Evolutionary conservation across 176 grass and related monocot species (phyloP), one percentile per base, ranked within the genome.

Genomic region (Ananas comosus): DNA sequence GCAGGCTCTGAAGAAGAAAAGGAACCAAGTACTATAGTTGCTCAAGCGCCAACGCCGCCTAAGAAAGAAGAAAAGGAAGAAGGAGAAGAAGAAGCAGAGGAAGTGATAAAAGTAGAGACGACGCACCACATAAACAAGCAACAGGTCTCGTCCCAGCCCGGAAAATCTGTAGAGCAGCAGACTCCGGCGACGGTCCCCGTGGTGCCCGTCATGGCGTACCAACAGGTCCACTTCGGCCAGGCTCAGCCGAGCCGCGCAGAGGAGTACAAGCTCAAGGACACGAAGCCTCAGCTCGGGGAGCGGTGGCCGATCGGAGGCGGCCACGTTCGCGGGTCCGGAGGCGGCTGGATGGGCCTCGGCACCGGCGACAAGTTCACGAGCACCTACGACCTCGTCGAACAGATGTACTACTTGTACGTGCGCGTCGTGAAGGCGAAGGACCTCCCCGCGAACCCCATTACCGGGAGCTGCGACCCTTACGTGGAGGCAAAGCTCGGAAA

Each of bases 311-410:
- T 17, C 10, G 75, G 72, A 16, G 51, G 47, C 50, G 33, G 33
- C 33, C 33, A 42, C 33, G 33, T 42, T 42, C 33, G 33, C 4
- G 33, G 33, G 33, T 42, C 33, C 6, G 33, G 33, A 42, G 66
- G 49, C 11, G 57, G 24, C 17, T 28, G 74, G 50, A 67, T 63
- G 23, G 70, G 53, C 18, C 28, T 71, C 1, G 27, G 67, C 42
- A 50, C 72, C 54, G 58, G 80, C 7, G 86, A 96, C 65, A 80
- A 82, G 83, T 29, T 73, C 21, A 80, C 83, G 50, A 95, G 78
- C 58, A 64, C 81, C 22, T 88, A 96, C 19, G 91, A 96, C 64
- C 91, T 96, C 50, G 91, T 96, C 23, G 91, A 96, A 66, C 77
- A 71, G 61, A 87, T 91, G 91, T 72, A 85, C 12, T 87, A 91